Conservation (phyloP, 192 early-diverging fungal genomes). For the Coemansia sp. region DNA sequence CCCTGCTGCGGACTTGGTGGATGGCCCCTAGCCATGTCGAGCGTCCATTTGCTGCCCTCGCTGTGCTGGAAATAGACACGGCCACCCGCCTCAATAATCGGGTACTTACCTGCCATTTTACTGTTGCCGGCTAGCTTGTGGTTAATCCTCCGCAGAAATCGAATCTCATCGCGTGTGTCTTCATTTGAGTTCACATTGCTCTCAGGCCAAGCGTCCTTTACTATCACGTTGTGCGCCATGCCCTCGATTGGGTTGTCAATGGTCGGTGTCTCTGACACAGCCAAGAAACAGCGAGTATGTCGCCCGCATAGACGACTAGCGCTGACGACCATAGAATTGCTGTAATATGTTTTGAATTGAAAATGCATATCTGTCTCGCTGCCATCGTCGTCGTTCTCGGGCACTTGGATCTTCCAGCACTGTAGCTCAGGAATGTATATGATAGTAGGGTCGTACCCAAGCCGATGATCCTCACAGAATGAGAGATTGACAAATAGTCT, state of each 20-base stretch:
- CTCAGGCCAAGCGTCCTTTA: slow-evolving; percentile 17
- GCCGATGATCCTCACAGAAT: background rate
- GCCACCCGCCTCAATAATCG: too few relatives aligned
- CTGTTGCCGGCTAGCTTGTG: too few relatives aligned
- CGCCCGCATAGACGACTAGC: slow-evolving; percentile 19
- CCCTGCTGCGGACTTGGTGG: too few relatives aligned
- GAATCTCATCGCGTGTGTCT: too few relatives aligned
- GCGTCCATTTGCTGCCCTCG: background rate
- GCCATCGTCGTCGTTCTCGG: too few relatives aligned
- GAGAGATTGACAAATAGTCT: background rate
- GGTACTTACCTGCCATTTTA: too few relatives aligned
- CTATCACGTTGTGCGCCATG: background rate
- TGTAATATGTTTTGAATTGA: too few relatives aligned
- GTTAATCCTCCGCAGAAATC: too few relatives aligned
- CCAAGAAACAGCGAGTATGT: slow-evolving; percentile 19
- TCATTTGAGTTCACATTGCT: too few relatives aligned
- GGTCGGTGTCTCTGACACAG: background rate
- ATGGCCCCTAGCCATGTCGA: too few relatives aligned
- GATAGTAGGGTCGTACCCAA: slow-evolving; percentile 10
- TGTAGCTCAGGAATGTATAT: background rate
- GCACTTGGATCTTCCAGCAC: too few relatives aligned
- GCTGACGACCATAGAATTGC: background rate
- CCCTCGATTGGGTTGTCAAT: background rate
- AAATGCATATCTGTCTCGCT: too few relatives aligned
- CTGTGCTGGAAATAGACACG: background rate